phyloP scores from a whole-genome alignment of 768 basidiomycete species.

The Crepidotus variabilis region DNA sequence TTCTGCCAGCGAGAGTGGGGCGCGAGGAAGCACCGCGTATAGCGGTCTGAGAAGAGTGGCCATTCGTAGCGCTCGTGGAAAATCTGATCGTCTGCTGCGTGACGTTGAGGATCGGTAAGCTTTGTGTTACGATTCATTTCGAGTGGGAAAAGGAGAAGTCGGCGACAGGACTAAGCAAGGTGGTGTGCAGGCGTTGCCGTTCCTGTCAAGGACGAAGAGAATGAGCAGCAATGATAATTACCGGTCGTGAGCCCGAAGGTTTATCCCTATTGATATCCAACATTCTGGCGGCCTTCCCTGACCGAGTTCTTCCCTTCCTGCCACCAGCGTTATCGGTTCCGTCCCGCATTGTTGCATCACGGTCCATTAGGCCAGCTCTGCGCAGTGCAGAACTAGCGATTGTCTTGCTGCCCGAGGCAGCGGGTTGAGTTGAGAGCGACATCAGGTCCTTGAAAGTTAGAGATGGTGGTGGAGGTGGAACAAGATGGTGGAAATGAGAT shows the following conservation, averaged over 20 bases:
- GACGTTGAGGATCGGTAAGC: constrained; percentile 34
- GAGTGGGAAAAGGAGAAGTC: constrained; percentile 32
- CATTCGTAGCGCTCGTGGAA: constrained; percentile 28
- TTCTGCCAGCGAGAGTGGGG: constrained; percentile 43
- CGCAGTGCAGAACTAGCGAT: constrained; percentile 63
- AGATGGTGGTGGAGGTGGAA: background rate
- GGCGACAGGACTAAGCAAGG: constrained; percentile 31
- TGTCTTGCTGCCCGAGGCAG: constrained; percentile 47
- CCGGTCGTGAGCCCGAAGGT: constrained; percentile 50
- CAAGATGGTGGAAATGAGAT: constrained; percentile 8
- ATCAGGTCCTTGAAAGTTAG: constrained; percentile 6
- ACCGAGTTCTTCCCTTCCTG: constrained; percentile 65
- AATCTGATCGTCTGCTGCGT: constrained; percentile 29
- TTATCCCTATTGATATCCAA: constrained; percentile 58
- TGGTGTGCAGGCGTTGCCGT: constrained; percentile 23
- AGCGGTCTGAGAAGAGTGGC: constrained; percentile 50
- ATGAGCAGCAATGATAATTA: constrained; percentile 53
- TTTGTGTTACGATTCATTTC: constrained; percentile 26
- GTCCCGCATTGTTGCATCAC: constrained; percentile 75
- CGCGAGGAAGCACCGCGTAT: constrained; percentile 62
- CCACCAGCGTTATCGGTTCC: constrained; percentile 66
- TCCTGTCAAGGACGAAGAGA: constrained; percentile 26
- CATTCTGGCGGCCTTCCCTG: constrained; percentile 52
- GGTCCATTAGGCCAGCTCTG: constrained; percentile 72
- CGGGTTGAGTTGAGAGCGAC: constrained; percentile 55